Conservation (phyloP, 306 rosid genomes). For the Sicyos edulis region DNA sequence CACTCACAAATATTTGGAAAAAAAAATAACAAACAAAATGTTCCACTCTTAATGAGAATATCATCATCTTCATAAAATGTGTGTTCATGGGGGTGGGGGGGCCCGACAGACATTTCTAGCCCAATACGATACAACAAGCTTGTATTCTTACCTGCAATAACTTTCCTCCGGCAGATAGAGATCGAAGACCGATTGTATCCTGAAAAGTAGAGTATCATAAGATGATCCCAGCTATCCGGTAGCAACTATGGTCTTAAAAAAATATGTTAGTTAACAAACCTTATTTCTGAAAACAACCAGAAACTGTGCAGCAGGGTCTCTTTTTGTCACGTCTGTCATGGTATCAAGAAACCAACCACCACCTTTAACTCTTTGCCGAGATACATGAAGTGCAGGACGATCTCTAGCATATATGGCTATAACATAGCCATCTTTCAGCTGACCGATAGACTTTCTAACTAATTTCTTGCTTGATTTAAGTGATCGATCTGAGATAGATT, state of each 20-base stretch:
- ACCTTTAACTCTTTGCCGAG: constrained; percentile 89
- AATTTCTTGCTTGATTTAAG: constrained; percentile 49
- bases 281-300: constrained; percentile 72
- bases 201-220: constrained; percentile 33
- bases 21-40: no score
- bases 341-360: constrained; percentile 93
- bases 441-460: constrained; percentile 62
- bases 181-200: constrained; percentile 92
- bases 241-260: constrained; percentile 18
- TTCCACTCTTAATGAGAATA: neutral
- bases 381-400: constrained; percentile 55
- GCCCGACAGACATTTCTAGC: constrained; percentile 1
- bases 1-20: no score
- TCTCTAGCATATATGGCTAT: constrained; percentile 76
- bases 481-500: constrained; percentile 44
- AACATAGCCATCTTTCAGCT: constrained; percentile 78
- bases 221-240: constrained; percentile 30
- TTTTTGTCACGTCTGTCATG: constrained; percentile 71
- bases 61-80: neutral
- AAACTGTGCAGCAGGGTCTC: constrained; percentile 97
- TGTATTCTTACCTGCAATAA: constrained; percentile 68
- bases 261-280: constrained; percentile 41
- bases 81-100: neutral
- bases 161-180: constrained; percentile 96
- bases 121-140: neutral